These are phyloP conservation scores for Anisogramma anomala DNA, from an alignment of 2,329 filamentous ascomycete genomes.

Conservation along the genomic window DNA sequence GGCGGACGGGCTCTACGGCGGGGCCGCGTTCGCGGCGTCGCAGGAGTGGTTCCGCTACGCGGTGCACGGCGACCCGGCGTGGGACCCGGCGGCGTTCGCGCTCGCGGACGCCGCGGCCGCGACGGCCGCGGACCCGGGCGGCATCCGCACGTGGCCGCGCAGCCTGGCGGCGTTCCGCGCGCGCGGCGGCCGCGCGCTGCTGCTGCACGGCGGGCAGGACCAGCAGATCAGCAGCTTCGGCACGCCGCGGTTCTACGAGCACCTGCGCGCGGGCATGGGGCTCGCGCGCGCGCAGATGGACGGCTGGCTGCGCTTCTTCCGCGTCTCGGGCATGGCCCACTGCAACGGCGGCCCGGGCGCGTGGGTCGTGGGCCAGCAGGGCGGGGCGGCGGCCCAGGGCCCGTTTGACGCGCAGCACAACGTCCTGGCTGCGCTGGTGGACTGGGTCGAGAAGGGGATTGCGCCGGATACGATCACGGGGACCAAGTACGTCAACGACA, in stretches of 20 bases:
- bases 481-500: constrained; percentile 13
- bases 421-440: constrained; percentile 32
- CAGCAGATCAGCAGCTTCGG: constrained; percentile 32
- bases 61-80: constrained; percentile 30
- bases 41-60: constrained; percentile 37
- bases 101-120: constrained; percentile 24
- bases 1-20: constrained; percentile 26
- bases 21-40: constrained; percentile 30
- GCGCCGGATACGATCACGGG: constrained; percentile 27
- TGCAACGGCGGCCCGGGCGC: constrained; percentile 35
- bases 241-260: constrained; percentile 35
- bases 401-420: constrained; percentile 28
- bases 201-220: constrained; percentile 33
- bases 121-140: constrained; percentile 15
- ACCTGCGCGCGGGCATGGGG: constrained; percentile 31
- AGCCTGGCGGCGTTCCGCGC: constrained; percentile 25
- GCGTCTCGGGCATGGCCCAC: constrained; percentile 40
- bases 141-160: constrained; percentile 22
- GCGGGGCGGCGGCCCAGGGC: constrained; percentile 9
- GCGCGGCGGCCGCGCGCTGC: constrained; percentile 34
- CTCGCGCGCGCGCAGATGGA: constrained; percentile 25
- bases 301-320: constrained; percentile 38
- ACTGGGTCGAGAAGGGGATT: constrained; percentile 33
- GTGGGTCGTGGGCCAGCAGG: constrained; percentile 20
- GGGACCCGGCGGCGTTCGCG: constrained; percentile 27